A percentile compares a stretch with the other conserved stretches of the same genome.
Evolutionary conservation across 306 rosid species (phyloP).

Genomic region (Calophaca sinica): DNA sequence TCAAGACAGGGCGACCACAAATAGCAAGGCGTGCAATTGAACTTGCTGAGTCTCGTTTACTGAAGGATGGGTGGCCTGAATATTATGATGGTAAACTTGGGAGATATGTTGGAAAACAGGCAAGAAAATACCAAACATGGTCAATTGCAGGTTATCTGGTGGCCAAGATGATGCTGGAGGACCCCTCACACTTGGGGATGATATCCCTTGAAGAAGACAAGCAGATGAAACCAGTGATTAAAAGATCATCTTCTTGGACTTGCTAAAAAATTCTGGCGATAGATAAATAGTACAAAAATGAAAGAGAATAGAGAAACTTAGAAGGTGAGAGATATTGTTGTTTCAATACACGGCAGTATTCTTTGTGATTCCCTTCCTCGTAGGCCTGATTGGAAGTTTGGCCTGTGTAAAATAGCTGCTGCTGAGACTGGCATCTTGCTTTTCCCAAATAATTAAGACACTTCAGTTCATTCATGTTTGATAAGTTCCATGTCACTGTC

Average conservation of each 20-base stretch:
- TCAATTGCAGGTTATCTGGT: constrained; percentile 91
- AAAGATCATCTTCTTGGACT: constrained; percentile 87
- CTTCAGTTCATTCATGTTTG: constrained; percentile 38
- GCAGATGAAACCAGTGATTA: constrained; percentile 85
- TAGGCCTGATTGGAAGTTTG: constrained; percentile 67
- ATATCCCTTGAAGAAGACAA: constrained; percentile 92
- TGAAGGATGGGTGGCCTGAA: constrained; percentile 93
- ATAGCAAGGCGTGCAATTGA: constrained; percentile 88
- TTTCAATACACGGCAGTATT: constrained; percentile 56
- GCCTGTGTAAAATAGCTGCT: constrained; percentile 68
- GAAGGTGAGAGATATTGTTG: constrained; percentile 61
- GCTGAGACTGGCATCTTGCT: constrained; percentile 58
- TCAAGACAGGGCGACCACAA: constrained; percentile 86
- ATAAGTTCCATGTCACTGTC: constrained; percentile 41
- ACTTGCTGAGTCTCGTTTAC: constrained; percentile 84
- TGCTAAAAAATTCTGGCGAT: constrained; percentile 57
- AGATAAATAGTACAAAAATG: constrained; percentile 53
- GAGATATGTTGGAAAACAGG: constrained; percentile 84
- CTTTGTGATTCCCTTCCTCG: constrained; percentile 56
- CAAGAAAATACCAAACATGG: constrained; percentile 94
- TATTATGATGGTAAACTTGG: constrained; percentile 91
- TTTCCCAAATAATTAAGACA: constrained; percentile 58
- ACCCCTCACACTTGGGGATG: constrained; percentile 93
- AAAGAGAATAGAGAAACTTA: constrained; percentile 47
- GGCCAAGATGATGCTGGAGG: constrained; percentile 95